Evolutionary conservation across 352 stramenopile genomes (phyloP).

Genomic region (Pythium chondricola): DNA sequence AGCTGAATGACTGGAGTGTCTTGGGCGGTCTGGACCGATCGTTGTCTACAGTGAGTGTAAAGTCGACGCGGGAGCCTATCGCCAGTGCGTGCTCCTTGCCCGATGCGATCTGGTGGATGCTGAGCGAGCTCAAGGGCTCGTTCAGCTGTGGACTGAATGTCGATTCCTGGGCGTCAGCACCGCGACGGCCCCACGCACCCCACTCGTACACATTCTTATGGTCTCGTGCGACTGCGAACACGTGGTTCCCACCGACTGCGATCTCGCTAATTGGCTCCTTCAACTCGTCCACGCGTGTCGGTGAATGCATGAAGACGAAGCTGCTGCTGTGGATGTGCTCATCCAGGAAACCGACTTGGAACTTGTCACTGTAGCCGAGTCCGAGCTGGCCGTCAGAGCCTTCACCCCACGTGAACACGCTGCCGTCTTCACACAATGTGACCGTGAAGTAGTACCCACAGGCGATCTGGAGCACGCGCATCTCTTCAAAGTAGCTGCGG

Average conservation of each 20-base stretch:
- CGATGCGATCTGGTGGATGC: slow-evolving; percentile 36
- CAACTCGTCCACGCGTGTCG: slow-evolving; percentile 44
- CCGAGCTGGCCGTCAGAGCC: slow-evolving; percentile 69
- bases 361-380: slow-evolving; percentile 53
- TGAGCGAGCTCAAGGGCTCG: slow-evolving; percentile 33
- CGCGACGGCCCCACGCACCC: slow-evolving; percentile 54
- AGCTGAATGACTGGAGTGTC: slow-evolving; percentile 24
- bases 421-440: slow-evolving; percentile 61
- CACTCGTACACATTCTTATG: slow-evolving; percentile 55
- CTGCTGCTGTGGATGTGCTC: slow-evolving; percentile 63
- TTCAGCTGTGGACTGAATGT: slow-evolving; percentile 46
- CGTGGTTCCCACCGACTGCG: slow-evolving; percentile 58
- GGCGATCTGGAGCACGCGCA: slow-evolving; percentile 57
- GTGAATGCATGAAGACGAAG: slow-evolving; percentile 70
- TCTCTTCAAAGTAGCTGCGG: slow-evolving; percentile 66
- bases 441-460: slow-evolving; percentile 75
- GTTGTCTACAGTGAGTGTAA: slow-evolving; percentile 29
- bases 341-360: slow-evolving; percentile 62
- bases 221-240: slow-evolving; percentile 50
- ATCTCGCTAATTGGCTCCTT: slow-evolving; percentile 52
- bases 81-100: slow-evolving; percentile 65
- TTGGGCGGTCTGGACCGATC: slow-evolving; percentile 9
- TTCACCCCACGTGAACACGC: slow-evolving; percentile 67
- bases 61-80: slow-evolving; percentile 34
- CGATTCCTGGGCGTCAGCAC: slow-evolving; percentile 41